Evolutionary conservation across 345 rosid species (phyloP), one percentile per base, ranked within the genome.

Genomic region (Triadica sebifera): DNA sequence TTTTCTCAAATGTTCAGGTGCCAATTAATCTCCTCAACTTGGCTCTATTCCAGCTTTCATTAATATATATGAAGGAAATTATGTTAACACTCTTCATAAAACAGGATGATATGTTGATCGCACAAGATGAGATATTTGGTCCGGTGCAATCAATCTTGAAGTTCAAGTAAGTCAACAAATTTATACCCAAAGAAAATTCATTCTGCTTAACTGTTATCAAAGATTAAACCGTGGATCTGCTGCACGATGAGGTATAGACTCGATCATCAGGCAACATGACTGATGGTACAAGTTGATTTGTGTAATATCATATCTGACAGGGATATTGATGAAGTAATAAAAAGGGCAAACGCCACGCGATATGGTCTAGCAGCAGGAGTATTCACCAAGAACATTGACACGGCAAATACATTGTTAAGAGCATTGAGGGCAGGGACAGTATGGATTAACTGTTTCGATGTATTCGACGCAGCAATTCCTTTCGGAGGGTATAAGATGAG

Each of bases 401-500:
- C 95, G 0, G 97, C 96, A 24, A 88, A 92, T 73, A 81, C 92
- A 57, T 38, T 92, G 80, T 78, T 71, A 38, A 85, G 97, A 16
- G 98, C 97, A 1, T 75, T 94, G 64, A 78, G 83, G 62, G 96
- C 65, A 15, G 98, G 97, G 20, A 83, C 81, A 0, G 95, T 94
- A 16, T 92, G 98, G 97, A 59, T 92, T 4, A 91, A 94, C 73
- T 89, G 97, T 84, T 94, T 70, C 16, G 93, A 94, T 79, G 75
- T 86, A 46, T 86, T 94, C 38, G 97, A 94, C 78, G 89, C 89
- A 4, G 84, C 92, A 0, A 86, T 92, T 77, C 98, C 98, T 53
- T 92, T 94, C 67, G 97, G 97, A 24, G 98, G 98, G 52, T 94
- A 85, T 80, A 94, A 94, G 82, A 91, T 90, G 95, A 94, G 97